These are phyloP conservation scores for Dothidotthia symphoricarpi DNA, from an alignment of 2,329 filamentous ascomycete genomes.

Conservation along the genomic window DNA sequence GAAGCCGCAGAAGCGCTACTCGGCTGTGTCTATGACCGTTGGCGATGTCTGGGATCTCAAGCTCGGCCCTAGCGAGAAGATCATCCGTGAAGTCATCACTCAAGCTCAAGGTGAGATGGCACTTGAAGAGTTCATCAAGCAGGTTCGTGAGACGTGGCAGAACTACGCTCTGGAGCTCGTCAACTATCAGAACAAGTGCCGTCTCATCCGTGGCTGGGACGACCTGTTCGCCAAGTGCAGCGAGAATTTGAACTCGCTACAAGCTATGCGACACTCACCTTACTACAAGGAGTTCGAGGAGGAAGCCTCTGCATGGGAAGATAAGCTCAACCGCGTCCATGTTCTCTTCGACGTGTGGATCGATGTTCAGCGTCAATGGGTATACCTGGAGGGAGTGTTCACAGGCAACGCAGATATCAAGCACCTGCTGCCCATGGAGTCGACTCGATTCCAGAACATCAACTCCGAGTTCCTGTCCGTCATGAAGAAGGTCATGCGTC, in stretches of 20 bases:
- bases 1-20: slow-evolving; percentile 90
- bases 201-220: slow-evolving; percentile 95
- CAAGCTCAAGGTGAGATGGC: slow-evolving; percentile 99
- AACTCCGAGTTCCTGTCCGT: slow-evolving; percentile 98
- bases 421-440: slow-evolving; percentile 93
- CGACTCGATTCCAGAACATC: slow-evolving; percentile 96
- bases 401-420: slow-evolving; percentile 99
- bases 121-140: slow-evolving; percentile 92
- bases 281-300: slow-evolving; percentile 99
- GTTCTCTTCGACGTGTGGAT: slow-evolving; percentile 99
- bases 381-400: slow-evolving; percentile 98
- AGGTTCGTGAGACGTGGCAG: slow-evolving; percentile 95
- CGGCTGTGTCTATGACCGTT: slow-evolving; percentile 89
- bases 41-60: slow-evolving; percentile 98
- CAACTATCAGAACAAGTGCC: slow-evolving; percentile 96
- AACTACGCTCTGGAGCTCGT: slow-evolving; percentile 93
- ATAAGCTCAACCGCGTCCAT: slow-evolving; percentile 95
- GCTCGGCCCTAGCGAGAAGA: slow-evolving; percentile 77
- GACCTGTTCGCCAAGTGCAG: slow-evolving; percentile 98
- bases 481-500: slow-evolving; percentile 99
- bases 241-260: slow-evolving; percentile 94
- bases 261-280: slow-evolving; percentile 97
- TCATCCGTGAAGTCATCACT: slow-evolving; percentile 88
- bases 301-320: slow-evolving; percentile 94
- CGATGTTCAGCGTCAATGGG: slow-evolving; percentile 99